Evolutionary conservation across 1,284 basidiomycete species (phyloP), one percentile per base, ranked within the genome.

Genomic region (Fomitopsis pinicola): DNA sequence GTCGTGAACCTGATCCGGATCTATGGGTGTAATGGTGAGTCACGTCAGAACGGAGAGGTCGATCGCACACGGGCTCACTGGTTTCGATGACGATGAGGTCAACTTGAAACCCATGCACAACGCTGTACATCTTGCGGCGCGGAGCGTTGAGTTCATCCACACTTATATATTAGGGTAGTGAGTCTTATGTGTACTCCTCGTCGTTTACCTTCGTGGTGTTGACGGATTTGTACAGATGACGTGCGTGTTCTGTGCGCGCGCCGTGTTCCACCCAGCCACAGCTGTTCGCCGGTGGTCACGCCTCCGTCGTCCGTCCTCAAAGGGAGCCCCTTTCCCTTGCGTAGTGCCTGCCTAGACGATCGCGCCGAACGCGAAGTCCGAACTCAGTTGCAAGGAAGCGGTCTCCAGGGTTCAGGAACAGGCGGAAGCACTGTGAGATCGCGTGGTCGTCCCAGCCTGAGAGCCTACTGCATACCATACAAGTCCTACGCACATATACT

Each of bases 301-400:
- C n/a, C n/a, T 35, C 77, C 72, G n/a, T 71, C 70, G 67, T 81
- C 80, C 62, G 78, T 76, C 65, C 74, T 75, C 40, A 81, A 65
- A 2, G 78, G 76, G 7, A 75, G n/a, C n/a, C 75, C 76, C 79
- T 80, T 22, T 72, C n/a, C n/a, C n/a, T n/a, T n/a, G n/a, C n/a
- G n/a, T n/a, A n/a, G n/a, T n/a, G 2, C 77, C 76, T 1, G 72
- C 72, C 65, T 78, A 79, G 54, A 79, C 75, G 53, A 77, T 62
- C n/a, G n/a, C n/a, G n/a, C n/a, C n/a, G n/a, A n/a, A n/a, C n/a
- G n/a, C n/a, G n/a, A n/a, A 40, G 70, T 73, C 66, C 72, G 67
- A 77, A 80, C 64, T 81, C 80, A 65, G 81, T 80, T 8, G 75
- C 73, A 36, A 82, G 71, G 66, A 82, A n/a, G n/a, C n/a, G n/a